Evolutionary conservation across 1,139 yeast genomes (phyloP).

Genomic region (Yamadazyma epiphylla): DNA sequence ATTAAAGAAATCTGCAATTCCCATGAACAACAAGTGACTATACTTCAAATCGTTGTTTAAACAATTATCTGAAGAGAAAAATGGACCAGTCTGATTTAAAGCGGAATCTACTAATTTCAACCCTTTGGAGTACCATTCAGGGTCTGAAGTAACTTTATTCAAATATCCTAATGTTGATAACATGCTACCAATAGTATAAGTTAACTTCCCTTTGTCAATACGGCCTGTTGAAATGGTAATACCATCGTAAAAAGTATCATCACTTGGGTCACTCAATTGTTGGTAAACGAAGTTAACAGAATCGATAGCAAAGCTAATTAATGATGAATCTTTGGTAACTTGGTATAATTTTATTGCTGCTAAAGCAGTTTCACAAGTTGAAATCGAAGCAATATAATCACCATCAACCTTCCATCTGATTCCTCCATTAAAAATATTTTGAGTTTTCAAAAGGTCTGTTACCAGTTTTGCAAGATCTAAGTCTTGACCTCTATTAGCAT

Average conservation of each 20-base stretch:
- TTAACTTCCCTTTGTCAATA: constrained; percentile 28
- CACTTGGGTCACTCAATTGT: constrained; percentile 25
- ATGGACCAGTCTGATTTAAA: constrained; percentile 18
- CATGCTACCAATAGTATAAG: constrained; percentile 33
- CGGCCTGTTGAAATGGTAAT: constrained; percentile 13
- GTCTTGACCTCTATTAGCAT: constrained; percentile 12
- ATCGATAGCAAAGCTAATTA: constrained; percentile 20
- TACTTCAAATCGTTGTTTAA: constrained; percentile 25
- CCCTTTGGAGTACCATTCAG: constrained; percentile 14
- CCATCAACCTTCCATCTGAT: constrained; percentile 23
- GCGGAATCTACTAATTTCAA: constrained; percentile 8
- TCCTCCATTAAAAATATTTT: constrained; percentile 25
- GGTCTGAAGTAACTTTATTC: constrained; percentile 12
- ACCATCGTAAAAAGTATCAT: constrained; percentile 31
- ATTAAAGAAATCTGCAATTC: constrained; percentile 21
- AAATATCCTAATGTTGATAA: constrained; percentile 26
- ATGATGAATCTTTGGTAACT: constrained; percentile 14
- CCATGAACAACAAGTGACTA: constrained; percentile 22
- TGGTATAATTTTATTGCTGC: constrained; percentile 26
- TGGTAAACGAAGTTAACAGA: constrained; percentile 23
- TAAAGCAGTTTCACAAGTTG: constrained; percentile 31
- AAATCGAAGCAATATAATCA: constrained; percentile 30
- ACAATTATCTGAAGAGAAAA: constrained; percentile 15
- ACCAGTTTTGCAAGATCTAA: constrained; percentile 15
- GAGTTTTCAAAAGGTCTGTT: constrained; percentile 12